Conservation (phyloP, 129 eudicot species). For the Saussurea involucrata region DNA sequence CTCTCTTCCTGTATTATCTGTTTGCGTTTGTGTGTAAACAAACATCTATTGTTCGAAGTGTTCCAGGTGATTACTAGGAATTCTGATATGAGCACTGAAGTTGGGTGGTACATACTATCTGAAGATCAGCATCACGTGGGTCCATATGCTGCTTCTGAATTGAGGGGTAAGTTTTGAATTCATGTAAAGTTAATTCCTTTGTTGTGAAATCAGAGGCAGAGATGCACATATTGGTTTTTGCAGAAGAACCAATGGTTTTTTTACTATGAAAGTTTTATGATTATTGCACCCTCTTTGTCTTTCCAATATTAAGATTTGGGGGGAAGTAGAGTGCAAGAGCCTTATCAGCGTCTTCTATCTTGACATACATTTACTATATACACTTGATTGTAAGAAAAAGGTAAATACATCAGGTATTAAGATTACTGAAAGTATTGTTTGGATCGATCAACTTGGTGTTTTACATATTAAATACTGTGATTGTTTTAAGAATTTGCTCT, state of each 20-base stretch:
- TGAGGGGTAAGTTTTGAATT: slow-evolving; percentile 54
- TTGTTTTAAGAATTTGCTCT: background rate
- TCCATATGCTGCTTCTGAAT: slow-evolving; percentile 76
- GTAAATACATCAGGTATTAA: too few relatives aligned
- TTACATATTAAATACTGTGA: background rate
- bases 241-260: background rate
- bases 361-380: too few relatives aligned
- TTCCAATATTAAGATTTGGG: background rate
- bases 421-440: slow-evolving; percentile 3
- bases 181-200: background rate
- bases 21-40: background rate
- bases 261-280: background rate
- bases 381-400: too few relatives aligned
- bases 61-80: slow-evolving; percentile 10
- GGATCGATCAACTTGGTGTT: background rate
- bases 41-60: slow-evolving; percentile 9
- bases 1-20: background rate
- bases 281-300: background rate
- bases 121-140: slow-evolving; percentile 75
- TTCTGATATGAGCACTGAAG: slow-evolving; percentile 39
- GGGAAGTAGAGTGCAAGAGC: slow-evolving; percentile 1
- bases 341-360: background rate
- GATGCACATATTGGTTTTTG: background rate
- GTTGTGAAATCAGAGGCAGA: background rate
- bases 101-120: slow-evolving; percentile 84